Conservation (phyloP, 2,329 filamentous ascomycete species). For the Aphanoascus verrucosus region DNA sequence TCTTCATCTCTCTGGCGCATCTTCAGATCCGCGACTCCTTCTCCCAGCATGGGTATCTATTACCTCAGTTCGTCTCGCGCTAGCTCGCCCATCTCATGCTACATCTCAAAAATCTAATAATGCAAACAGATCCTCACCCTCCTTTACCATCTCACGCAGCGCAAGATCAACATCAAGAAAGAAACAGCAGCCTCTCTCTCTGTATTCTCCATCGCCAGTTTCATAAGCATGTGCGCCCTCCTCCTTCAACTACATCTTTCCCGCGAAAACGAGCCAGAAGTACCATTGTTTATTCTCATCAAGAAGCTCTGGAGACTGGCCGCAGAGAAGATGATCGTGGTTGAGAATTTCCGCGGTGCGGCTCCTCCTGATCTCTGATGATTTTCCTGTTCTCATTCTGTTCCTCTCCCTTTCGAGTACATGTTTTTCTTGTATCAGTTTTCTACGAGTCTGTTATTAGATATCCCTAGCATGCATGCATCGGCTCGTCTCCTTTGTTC, state of each 20-base stretch:
- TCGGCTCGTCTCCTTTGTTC: no score
- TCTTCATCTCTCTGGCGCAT: slow-evolving; percentile 58
- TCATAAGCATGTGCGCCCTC: slow-evolving; percentile 61
- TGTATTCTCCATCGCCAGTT: slow-evolving; percentile 65
- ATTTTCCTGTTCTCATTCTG: not conserved
- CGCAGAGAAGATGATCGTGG: slow-evolving; percentile 18
- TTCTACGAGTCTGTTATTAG: not conserved
- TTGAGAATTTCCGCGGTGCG: slow-evolving; percentile 1
- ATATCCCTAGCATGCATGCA: not conserved
- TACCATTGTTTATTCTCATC: slow-evolving; percentile 46
- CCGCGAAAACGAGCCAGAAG: slow-evolving; percentile 50
- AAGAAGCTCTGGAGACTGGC: slow-evolving; percentile 34
- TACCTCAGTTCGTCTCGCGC: slow-evolving; percentile 48
- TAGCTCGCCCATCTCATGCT: not conserved
- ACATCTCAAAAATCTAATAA: not conserved
- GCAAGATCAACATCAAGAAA: slow-evolving; percentile 67
- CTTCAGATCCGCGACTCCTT: slow-evolving; percentile 58
- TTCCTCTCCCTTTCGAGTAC: not conserved
- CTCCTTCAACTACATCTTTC: slow-evolving; percentile 56
- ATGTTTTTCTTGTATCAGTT: not conserved
- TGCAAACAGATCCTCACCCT: slow-evolving; percentile 55
- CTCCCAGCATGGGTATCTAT: slow-evolving; percentile 70
- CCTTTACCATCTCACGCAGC: slow-evolving; percentile 65
- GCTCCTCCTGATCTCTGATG: not conserved
- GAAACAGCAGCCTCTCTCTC: slow-evolving; percentile 68